Conservation (phyloP, 1,284 basidiomycete genomes). For the Cutaneotrichosporon cavernicola region DNA sequence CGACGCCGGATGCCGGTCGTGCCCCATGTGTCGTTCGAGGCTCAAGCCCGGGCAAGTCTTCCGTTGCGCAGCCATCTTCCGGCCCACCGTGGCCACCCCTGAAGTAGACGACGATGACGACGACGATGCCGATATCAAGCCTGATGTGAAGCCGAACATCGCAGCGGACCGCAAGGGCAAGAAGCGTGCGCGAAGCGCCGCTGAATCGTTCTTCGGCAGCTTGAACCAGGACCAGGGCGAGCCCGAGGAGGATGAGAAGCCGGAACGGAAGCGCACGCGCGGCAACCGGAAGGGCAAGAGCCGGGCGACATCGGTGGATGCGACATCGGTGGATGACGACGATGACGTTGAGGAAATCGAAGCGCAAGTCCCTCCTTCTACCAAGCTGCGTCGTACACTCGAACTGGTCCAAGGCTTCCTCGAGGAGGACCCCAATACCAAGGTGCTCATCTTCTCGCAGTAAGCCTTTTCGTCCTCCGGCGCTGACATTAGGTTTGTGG, state of each 20-base stretch:
- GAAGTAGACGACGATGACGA: constrained; percentile 16
- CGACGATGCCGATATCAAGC: constrained; percentile 11
- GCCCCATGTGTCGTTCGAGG: constrained; percentile 47
- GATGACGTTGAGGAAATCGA: constrained; percentile 9
- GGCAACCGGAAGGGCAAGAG: constrained; percentile 17
- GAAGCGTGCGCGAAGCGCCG: constrained; percentile 24
- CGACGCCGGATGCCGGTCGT: constrained; percentile 34
- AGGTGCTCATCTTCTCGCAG: constrained; percentile 46
- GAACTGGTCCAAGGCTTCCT: constrained; percentile 34
- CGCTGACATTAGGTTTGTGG: constrained; percentile 32
- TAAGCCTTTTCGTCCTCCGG: background rate
- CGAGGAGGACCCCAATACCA: constrained; percentile 32
- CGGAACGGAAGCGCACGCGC: constrained; percentile 14
- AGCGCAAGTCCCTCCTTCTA: constrained; percentile 33
- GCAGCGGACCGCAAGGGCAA: constrained; percentile 35
- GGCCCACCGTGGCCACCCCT: constrained; percentile 23
- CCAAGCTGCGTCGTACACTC: constrained; percentile 45
- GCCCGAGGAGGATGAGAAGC: background rate
- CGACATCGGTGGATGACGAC: constrained; percentile 12
- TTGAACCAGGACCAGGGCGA: background rate
- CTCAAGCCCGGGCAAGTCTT: constrained; percentile 40
- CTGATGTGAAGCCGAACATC: background rate
- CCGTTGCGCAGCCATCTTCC: constrained; percentile 40
- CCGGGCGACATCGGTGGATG: constrained; percentile 10
- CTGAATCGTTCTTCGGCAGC: constrained; percentile 4